Base-by-base conservation (phyloP, 2,329 filamentous ascomycete species). In the Diaporthe australafricana region DNA sequence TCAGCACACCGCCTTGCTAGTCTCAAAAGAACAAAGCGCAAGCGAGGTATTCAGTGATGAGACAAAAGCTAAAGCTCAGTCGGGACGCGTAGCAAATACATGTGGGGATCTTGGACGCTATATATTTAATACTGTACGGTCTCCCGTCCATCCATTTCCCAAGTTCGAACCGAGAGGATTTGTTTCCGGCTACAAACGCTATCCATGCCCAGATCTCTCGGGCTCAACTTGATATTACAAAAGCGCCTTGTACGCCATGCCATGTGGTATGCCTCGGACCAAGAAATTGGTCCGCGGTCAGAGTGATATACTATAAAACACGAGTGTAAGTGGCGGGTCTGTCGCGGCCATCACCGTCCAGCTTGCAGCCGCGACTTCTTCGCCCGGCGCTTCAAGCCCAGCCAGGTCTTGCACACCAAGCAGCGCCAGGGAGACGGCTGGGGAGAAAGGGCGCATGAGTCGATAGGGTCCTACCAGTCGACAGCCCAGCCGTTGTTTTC, bases 401-500 rank as follows among this genome's bases (percentile, higher is more conserved):
- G 22, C 72, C 72, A 72, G 32, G 38, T 55, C 47, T 52, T 72
- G 65, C 63, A 72, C 25, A 72, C 52, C 22, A 69, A 47, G 66
- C 69, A 72, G 22, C 48, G 50, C 20, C 42, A 45, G 8, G 22
- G 38, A 9, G 32, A 6, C 6, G 22, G 50, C 5, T 42, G 32
- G 16, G 32, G 67, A 16, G 30, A n/a, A n/a, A 20, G 30, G 67
- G 20, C 25, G 32, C 22, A 32, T 6, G 22, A 32, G 48, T 67
- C 57, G 53, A 35, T n/a, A 57, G 72, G 47, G 73, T 77, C 72
- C 75, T 84, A 97, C 92, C 93, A 98, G 80, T 98, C 95, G 48
- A 93, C 95, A 0, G 95, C 94, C 94, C 96, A 98, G 12, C 94
- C 95, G 77, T 98, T 98, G 76, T 93, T 86, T 35, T 93, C 88